Evolutionary conservation across 345 rosid species (phyloP).

Genomic region (Erodium maritimum): DNA sequence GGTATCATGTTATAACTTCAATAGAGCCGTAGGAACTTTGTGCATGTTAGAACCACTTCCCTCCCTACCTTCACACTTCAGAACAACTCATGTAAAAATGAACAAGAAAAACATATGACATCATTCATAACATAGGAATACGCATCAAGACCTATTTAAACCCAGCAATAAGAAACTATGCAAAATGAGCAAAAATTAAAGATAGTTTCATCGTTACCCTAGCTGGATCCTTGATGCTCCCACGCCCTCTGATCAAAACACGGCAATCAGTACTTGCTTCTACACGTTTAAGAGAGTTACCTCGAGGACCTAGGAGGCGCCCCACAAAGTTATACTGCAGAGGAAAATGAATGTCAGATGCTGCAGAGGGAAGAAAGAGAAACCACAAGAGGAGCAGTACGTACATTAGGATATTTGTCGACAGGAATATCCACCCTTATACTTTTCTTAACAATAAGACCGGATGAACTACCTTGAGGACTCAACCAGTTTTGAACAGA

Average conservation of each 20-base stretch:
- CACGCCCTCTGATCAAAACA: slow-evolving; percentile 86
- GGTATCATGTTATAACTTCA: not conserved
- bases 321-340: slow-evolving; percentile 96
- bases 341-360: slow-evolving; percentile 14
- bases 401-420: slow-evolving; percentile 67
- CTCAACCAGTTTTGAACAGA: slow-evolving; percentile 66
- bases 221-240: slow-evolving; percentile 79
- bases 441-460: slow-evolving; percentile 77
- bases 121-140: not conserved
- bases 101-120: no score
- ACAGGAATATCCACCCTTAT: slow-evolving; percentile 96
- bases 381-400: slow-evolving; percentile 1
- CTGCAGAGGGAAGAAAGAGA: slow-evolving; percentile 3
- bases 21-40: not conserved
- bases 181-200: not conserved
- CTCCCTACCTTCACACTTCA: no score
- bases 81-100: no score
- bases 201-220: slow-evolving; percentile 36
- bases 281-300: slow-evolving; percentile 93
- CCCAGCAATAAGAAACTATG: slow-evolving; percentile 3
- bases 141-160: not conserved
- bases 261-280: slow-evolving; percentile 94
- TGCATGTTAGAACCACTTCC: not conserved
- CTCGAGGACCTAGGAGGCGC: slow-evolving; percentile 96
- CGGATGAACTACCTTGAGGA: slow-evolving; percentile 68